Percentiles rank a stretch among this genome's conserved stretches.
Evolutionary conservation across 495 filamentous ascomycete genomes (phyloP).

Genomic region (Mytilinidion resinicola): DNA sequence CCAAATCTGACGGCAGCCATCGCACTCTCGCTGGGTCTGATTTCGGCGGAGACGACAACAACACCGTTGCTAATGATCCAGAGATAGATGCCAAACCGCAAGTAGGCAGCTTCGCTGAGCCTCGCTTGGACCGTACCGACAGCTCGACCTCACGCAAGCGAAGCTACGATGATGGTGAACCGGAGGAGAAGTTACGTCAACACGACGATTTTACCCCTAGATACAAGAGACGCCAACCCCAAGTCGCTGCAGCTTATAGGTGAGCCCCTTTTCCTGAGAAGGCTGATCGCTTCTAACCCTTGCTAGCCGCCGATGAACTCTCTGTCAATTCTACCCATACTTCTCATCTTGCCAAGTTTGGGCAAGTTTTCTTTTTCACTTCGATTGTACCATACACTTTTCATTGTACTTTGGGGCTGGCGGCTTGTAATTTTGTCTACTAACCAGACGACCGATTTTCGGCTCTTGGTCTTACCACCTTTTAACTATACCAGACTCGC

Average conservation of each 20-base stretch:
- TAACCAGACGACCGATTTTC: not conserved
- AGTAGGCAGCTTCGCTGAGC: not conserved
- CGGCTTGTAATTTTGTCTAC: not conserved
- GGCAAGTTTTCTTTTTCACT: no score
- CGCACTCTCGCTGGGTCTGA: constrained; percentile 33
- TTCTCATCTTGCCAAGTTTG: no score
- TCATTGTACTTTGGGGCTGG: not conserved
- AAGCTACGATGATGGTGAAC: constrained; percentile 27
- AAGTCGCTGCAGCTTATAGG: constrained; percentile 28
- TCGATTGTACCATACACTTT: constrained; percentile 1
- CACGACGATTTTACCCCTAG: constrained; percentile 27
- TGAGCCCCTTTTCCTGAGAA: constrained; percentile 1
- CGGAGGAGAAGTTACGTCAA: constrained; percentile 25
- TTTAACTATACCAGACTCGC: not conserved
- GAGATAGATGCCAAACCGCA: not conserved
- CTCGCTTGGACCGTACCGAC: constrained; percentile 14
- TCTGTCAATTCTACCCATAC: no score
- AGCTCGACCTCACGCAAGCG: constrained; percentile 30
- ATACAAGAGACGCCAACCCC: constrained; percentile 25
- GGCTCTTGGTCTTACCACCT: not conserved
- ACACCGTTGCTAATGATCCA: constrained; percentile 13
- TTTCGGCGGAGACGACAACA: constrained; percentile 20
- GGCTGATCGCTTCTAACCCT: not conserved
- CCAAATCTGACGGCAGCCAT: constrained; percentile 30
- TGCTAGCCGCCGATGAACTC: constrained; percentile 4